Evolutionary conservation across 768 basidiomycete genomes (phyloP).

Genomic region (Imleria badia): DNA sequence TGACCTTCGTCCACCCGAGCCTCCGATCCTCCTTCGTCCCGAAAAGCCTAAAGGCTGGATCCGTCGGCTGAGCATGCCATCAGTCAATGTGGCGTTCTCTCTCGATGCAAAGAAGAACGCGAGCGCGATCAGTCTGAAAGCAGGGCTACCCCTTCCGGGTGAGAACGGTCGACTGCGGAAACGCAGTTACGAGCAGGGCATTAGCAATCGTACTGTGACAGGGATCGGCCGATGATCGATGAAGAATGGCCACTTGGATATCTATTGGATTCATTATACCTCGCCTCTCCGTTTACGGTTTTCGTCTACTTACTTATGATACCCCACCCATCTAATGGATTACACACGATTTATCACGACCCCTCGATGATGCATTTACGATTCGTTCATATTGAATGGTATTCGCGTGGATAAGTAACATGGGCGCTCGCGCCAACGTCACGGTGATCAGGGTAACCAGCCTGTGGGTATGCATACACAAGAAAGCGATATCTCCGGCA

Average conservation of each 20-base stretch:
- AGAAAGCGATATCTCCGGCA: neutral
- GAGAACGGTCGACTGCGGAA: slow-evolving; percentile 52
- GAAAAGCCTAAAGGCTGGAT: slow-evolving; percentile 75
- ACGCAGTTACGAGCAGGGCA: slow-evolving; percentile 34
- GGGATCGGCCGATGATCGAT: slow-evolving; percentile 41
- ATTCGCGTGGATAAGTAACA: neutral
- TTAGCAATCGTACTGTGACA: slow-evolving; percentile 52
- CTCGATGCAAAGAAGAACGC: slow-evolving; percentile 56
- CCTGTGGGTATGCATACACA: neutral
- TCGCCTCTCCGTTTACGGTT: neutral
- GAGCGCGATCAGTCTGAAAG: slow-evolving; percentile 41
- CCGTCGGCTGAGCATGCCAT: slow-evolving; percentile 73
- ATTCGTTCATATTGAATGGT: neutral
- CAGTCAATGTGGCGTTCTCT: slow-evolving; percentile 57
- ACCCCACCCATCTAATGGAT: slow-evolving; percentile 1
- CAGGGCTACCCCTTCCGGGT: slow-evolving; percentile 32
- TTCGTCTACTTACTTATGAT: neutral
- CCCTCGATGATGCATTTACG: neutral
- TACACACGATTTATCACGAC: slow-evolving; percentile 5
- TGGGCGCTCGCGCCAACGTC: neutral
- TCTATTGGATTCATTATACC: slow-evolving; percentile 7
- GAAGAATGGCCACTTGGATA: neutral
- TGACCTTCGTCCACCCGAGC: slow-evolving; percentile 42
- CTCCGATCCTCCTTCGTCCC: slow-evolving; percentile 45
- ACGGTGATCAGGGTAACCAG: slow-evolving; percentile 2